Evolutionary conservation across 805 yeast species (phyloP).

Genomic region (Ogataea salicorniae): DNA sequence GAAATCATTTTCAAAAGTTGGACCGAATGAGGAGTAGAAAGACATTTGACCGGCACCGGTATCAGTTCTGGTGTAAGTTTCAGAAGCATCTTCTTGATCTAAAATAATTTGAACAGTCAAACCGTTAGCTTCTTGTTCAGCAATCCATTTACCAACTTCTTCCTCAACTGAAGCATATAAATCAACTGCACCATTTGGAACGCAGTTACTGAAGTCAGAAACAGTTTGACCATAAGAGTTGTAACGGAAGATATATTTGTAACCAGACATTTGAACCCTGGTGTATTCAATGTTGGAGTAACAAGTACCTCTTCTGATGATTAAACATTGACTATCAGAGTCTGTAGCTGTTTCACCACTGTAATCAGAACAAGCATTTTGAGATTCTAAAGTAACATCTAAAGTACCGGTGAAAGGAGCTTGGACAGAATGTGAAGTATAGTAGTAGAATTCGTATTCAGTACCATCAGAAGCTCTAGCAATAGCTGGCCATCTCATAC

Average conservation of each 20-base stretch:
- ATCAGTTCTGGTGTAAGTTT: not conserved
- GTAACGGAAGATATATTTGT: too few species aligned
- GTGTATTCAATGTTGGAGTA: too few species aligned
- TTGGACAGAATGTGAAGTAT: not conserved
- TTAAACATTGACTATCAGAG: too few species aligned
- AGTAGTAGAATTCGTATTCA: not conserved
- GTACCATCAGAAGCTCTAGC: constrained; percentile 2
- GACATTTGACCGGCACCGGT: constrained; percentile 10
- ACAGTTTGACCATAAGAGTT: not conserved
- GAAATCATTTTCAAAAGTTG: constrained; percentile 15
- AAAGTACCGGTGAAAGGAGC: too few species aligned
- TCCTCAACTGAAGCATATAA: constrained; percentile 1
- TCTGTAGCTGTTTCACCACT: too few species aligned
- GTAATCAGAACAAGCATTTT: too few species aligned
- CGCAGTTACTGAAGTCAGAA: not conserved
- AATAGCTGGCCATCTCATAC: constrained; percentile 4
- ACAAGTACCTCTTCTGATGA: too few species aligned
- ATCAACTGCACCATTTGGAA: not conserved
- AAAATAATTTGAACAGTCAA: not conserved
- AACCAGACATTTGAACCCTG: too few species aligned
- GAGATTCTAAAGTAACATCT: too few species aligned
- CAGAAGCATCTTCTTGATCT: not conserved
- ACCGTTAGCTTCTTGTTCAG: constrained; percentile 1
- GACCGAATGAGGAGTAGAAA: constrained; percentile 17
- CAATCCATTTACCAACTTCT: constrained; percentile 8